Evolutionary conservation across 163 green algal genomes (phyloP).

Genomic region (Coccomyxa subellipsoidea): DNA sequence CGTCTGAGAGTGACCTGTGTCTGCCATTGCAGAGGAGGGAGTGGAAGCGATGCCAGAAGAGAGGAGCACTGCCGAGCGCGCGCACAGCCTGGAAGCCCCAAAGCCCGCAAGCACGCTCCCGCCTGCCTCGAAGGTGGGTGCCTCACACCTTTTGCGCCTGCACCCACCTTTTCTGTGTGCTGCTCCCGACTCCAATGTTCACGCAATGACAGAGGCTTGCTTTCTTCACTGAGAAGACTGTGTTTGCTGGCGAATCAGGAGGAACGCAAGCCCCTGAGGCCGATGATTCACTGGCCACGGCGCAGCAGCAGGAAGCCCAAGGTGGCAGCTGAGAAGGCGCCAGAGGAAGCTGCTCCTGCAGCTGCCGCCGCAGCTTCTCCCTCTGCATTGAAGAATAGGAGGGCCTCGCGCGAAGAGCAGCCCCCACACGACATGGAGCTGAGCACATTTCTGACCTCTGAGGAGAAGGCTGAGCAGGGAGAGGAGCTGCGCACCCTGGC

Average conservation of each 20-base stretch:
- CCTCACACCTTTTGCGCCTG: not conserved
- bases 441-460: not conserved
- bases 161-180: not conserved
- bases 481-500: slow-evolving; percentile 1
- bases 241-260: not conserved
- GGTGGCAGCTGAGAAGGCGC: not conserved
- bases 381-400: not conserved
- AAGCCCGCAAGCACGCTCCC: not conserved
- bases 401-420: not conserved
- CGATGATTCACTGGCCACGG: not conserved
- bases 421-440: not conserved
- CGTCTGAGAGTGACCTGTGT: not conserved
- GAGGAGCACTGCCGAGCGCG: too few relatives aligned
- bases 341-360: not conserved
- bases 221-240: not conserved
- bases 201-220: not conserved
- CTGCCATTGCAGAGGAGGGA: not conserved
- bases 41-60: not conserved
- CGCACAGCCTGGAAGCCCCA: not conserved
- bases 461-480: not conserved
- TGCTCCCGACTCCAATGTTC: not conserved
- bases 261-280: not conserved
- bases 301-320: not conserved
- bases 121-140: too few relatives aligned
- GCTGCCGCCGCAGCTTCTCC: not conserved